Base-by-base conservation (phyloP, 305 asterid genomes). In the Fraxinus baroniana region DNA sequence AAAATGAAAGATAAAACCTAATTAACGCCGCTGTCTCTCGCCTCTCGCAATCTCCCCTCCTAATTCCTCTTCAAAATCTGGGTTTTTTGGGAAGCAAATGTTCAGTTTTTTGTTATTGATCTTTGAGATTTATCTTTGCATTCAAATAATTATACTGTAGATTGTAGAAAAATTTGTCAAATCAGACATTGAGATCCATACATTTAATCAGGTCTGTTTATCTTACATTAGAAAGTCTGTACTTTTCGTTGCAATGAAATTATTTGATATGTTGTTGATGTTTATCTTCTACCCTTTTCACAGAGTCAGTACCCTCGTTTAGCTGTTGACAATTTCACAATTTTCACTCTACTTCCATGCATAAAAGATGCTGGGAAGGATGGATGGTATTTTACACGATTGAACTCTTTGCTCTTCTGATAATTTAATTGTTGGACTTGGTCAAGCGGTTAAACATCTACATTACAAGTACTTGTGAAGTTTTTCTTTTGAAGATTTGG, bases 271-370 rank as follows among this genome's bases (percentile, higher is more conserved):
- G 74, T 41, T 76, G 62, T 84, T 81, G 22, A 32, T 80, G 37
- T 41, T 60, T 37, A 36, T 77, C 76, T 30, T 74, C 26, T 86
- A 84, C 78, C 32, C 68, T 80, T 80, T 84, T 15, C 17, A 60
- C 95, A 95, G 98, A 93, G 97, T 83, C 99, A 95, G 86, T 95
- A 94, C 86, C 98, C 99, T 78, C 99, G 99, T 78, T 83, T 95
- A 87, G 99, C 90, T 80, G 92, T 89, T 68, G 98, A 94, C 66
- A 95, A 94, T n/a, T n/a, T n/a, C n/a, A n/a, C n/a, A n/a, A n/a
- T n/a, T 85, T 92, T 94, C 88, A 79, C 66, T 20, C 99, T 97
- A 73, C 94, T 95, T 83, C 91, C 98, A 30, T 87, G 84, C 83
- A 94, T 91, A 87, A 97, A 97, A 85, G 89, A 88, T 81, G 81